Evolutionary conservation across 2,329 filamentous ascomycete genomes (phyloP).

Genomic region (Acrocalymma vagum): DNA sequence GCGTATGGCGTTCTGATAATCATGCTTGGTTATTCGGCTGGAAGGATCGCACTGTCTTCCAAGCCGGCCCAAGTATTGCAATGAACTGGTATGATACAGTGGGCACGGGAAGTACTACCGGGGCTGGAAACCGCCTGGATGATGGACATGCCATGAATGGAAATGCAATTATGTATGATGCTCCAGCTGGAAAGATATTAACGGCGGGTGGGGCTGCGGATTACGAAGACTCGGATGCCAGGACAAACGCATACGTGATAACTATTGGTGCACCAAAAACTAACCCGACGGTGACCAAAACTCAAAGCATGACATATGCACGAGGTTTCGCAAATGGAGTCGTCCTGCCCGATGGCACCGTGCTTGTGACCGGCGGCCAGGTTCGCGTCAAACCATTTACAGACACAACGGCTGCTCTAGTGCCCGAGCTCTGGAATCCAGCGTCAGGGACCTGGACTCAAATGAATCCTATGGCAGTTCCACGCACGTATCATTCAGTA

Average conservation of each 20-base stretch:
- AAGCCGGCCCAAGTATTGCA: constrained; percentile 62
- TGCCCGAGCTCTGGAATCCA: constrained; percentile 36
- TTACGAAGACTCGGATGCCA: constrained; percentile 56
- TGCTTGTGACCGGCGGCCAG: constrained; percentile 43
- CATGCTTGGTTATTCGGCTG: constrained; percentile 64
- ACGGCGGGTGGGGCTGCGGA: constrained; percentile 59
- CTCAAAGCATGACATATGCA: constrained; percentile 34
- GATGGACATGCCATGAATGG: constrained; percentile 64
- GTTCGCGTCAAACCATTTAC: constrained; percentile 22
- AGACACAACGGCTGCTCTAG: constrained; percentile 23
- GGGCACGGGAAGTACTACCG: constrained; percentile 50
- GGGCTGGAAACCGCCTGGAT: constrained; percentile 55
- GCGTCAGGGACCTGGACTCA: constrained; percentile 26
- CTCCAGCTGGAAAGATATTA: constrained; percentile 61
- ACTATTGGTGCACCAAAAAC: constrained; percentile 52
- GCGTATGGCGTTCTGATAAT: constrained; percentile 59
- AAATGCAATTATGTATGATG: constrained; percentile 66
- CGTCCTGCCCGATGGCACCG: constrained; percentile 44
- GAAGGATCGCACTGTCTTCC: constrained; percentile 59
- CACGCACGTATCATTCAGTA: constrained; percentile 39
- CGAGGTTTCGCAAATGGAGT: constrained; percentile 37
- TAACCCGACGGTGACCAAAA: constrained; percentile 25
- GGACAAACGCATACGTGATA: constrained; percentile 58
- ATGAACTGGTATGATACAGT: constrained; percentile 67
- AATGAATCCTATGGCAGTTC: constrained; percentile 29